Percentiles rank a stretch among this genome's conserved stretches.
These are phyloP conservation scores for Fusarium xyrophilum DNA, from an alignment of 2,329 filamentous ascomycete genomes.

Conservation along the genomic window DNA sequence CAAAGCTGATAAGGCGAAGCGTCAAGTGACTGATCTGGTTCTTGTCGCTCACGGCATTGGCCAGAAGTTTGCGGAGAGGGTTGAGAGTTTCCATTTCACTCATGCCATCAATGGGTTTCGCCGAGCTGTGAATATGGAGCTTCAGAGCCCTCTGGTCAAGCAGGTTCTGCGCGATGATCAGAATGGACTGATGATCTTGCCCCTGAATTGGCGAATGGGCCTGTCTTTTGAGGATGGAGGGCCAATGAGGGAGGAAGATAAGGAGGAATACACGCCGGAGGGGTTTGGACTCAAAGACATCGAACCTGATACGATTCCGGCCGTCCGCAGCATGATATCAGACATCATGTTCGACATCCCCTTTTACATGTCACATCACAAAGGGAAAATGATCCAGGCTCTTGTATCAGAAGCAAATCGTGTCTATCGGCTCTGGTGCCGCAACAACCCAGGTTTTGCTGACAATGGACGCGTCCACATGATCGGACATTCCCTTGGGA, in stretches of 20 bases:
- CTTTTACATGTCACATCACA: constrained; percentile 96
- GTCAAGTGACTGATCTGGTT: constrained; percentile 83
- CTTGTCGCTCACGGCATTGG: constrained; percentile 95
- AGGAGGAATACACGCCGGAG: constrained; percentile 60
- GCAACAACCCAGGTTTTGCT: constrained; percentile 87
- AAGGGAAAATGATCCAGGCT: constrained; percentile 90
- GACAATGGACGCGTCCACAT: constrained; percentile 85
- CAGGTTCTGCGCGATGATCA: constrained; percentile 76
- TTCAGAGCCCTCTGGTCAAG: constrained; percentile 76
- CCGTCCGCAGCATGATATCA: constrained; percentile 90
- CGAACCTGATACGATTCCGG: constrained; percentile 87
- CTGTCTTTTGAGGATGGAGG: constrained; percentile 86
- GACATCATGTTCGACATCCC: constrained; percentile 99
- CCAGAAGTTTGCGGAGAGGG: constrained; percentile 91
- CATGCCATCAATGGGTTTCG: constrained; percentile 93
- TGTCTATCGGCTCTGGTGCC: constrained; percentile 94
- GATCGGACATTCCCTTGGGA: constrained; percentile 91
- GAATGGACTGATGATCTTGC: constrained; percentile 91
- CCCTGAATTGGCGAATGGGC: constrained; percentile 91
- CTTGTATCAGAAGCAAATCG: constrained; percentile 91
- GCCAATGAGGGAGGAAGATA: constrained; percentile 61
- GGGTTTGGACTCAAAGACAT: constrained; percentile 81
- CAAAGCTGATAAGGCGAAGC: constrained; percentile 66
- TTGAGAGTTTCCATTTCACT: constrained; percentile 97
- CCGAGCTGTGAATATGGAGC: constrained; percentile 83